phyloP scores from a whole-genome alignment of 768 basidiomycete species.

The Leccinum broughii region DNA sequence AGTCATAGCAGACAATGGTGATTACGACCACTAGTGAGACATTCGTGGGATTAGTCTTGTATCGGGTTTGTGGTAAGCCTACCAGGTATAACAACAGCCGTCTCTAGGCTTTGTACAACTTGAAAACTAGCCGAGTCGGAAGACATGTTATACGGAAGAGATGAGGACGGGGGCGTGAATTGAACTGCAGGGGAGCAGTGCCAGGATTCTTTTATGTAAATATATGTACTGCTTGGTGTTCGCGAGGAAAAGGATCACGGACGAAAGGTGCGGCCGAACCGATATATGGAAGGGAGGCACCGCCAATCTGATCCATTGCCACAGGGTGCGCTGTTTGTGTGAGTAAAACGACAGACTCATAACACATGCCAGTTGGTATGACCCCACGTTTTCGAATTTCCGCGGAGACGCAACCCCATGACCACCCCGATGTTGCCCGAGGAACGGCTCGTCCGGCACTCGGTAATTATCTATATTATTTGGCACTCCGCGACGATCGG shows the following conservation, averaged over 20 bases:
- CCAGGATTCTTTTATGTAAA: too few relatives aligned
- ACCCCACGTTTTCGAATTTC: too few relatives aligned
- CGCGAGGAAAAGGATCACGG: neutral
- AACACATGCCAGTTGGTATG: too few relatives aligned
- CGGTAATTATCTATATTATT: neutral
- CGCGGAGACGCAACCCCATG: too few relatives aligned
- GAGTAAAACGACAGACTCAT: neutral
- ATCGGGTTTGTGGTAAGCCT: neutral
- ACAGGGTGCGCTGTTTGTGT: neutral
- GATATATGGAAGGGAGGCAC: neutral
- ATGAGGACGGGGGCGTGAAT: neutral
- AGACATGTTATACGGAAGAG: neutral
- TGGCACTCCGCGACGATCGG: neutral
- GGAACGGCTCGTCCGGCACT: too few relatives aligned
- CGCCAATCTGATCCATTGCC: neutral
- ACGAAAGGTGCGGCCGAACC: neutral
- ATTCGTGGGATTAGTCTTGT: neutral
- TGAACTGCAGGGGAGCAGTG: neutral
- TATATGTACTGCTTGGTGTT: neutral
- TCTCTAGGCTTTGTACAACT: neutral
- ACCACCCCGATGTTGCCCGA: too few relatives aligned
- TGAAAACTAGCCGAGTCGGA: neutral
- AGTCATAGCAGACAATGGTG: slow-evolving; percentile 15
- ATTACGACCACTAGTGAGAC: slow-evolving; percentile 4
- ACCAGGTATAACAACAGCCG: neutral